A percentile compares a stretch with the other conserved stretches of the same genome.
Conservation (phyloP, 345 rosid species). For the Jatropha curcas region DNA sequence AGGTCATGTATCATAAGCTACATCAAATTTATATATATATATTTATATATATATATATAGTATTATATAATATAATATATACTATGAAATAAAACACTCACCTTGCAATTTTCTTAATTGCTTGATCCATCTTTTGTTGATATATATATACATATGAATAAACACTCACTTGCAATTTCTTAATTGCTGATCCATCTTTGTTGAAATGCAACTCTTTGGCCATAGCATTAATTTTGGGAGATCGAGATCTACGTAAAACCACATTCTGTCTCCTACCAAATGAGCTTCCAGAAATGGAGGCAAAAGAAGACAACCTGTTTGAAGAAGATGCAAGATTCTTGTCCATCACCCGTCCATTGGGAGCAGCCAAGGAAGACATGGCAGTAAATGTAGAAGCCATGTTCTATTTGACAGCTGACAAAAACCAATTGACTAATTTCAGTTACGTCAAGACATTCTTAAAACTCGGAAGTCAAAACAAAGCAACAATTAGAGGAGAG, state of each 20-base stretch:
- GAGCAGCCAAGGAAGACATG: slow-evolving; percentile 65
- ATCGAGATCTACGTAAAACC: slow-evolving; percentile 45
- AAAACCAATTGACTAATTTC: background rate
- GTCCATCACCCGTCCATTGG: slow-evolving; percentile 52
- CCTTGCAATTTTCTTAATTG: too few species aligned
- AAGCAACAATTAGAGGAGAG: background rate
- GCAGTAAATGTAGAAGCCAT: slow-evolving; percentile 84
- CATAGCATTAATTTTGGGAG: slow-evolving; percentile 59
- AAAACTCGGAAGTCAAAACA: background rate
- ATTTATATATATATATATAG: too few species aligned
- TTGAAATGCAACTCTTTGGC: slow-evolving; percentile 96
- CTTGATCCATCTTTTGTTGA: too few species aligned
- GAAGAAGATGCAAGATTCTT: slow-evolving; percentile 56
- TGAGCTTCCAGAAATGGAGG: slow-evolving; percentile 61
- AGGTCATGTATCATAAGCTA: too few species aligned
- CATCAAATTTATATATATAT: too few species aligned
- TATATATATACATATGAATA: too few species aligned
- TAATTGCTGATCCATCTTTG: slow-evolving; percentile 89
- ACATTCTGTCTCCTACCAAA: slow-evolving; percentile 55
- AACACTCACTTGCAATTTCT: slow-evolving; percentile 75
- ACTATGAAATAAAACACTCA: too few species aligned
- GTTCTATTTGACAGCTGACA: background rate
- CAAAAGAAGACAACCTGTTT: slow-evolving; percentile 63
- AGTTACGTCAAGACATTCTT: background rate
- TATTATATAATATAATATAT: too few species aligned